Evolutionary conservation across 305 asterid species (phyloP), one percentile per base, ranked within the genome.

Genomic region (Fraxinus velutina): DNA sequence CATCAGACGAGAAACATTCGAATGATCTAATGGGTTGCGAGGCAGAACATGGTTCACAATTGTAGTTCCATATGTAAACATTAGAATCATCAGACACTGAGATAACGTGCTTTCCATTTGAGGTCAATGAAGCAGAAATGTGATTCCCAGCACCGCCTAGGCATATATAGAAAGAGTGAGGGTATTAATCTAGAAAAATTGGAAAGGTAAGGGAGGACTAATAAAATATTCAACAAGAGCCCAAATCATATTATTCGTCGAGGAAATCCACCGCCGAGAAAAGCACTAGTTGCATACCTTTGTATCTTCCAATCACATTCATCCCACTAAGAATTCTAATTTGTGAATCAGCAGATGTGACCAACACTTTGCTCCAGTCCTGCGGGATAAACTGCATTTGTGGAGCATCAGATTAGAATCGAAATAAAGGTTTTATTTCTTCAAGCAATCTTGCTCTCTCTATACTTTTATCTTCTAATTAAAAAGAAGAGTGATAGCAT

Each of bases 341-440:
- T 70, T 92, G 94, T 47, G 98, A 91, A 86, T 93, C 98, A 19
- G 97, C 95, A 83, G 89, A 92, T 36, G 97, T 89, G 66, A 95
- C 97, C 95, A 95, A 81, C 34, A 92, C 88, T 87, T 93, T 95
- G 75, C 88, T 89, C 10, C 90, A 84, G 71, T 95, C 97, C 68
- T 90, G 91, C 8, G 97, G 96, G 78, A 90, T 88, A 86, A 91
- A 95, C 99, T 95, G 95, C 91, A 88, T 79, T 76, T 73, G 77
- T 12, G 50, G 21, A 37, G 34, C 44, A 17, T 66, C 29, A 77
- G 66, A 29, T 27, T 7, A 77, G 39, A 75, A 44, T 70, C 22
- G 39, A 70, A 29, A 10, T 30, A 13, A 70, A 13, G 24, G 75
- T 30, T 27, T 15, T 62, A 62, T 62, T 21, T 60, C 30, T 21